phyloP scores from a whole-genome alignment of 1,139 yeast genomes.

The Suhomyces atakaporum region DNA sequence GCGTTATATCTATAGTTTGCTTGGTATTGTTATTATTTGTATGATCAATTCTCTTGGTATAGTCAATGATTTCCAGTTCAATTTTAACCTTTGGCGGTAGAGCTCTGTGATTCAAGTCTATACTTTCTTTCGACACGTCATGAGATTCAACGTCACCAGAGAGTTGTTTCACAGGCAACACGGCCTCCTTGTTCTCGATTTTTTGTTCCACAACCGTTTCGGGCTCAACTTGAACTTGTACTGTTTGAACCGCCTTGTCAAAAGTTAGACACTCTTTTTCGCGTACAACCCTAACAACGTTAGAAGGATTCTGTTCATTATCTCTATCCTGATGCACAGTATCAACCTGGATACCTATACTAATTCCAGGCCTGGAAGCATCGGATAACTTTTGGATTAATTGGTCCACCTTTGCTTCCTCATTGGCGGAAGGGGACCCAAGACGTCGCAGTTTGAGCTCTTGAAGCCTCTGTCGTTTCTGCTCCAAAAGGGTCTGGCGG shows the following conservation, averaged over 20 bases:
- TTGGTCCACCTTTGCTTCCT: constrained; percentile 22
- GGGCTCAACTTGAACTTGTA: constrained; percentile 5
- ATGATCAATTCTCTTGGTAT: constrained; percentile 14
- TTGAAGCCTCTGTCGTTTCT: constrained; percentile 44
- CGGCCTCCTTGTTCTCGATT: constrained; percentile 1
- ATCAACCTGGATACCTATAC: constrained; percentile 33
- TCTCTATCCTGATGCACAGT: background rate
- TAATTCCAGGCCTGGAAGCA: constrained; percentile 18
- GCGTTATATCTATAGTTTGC: constrained; percentile 6
- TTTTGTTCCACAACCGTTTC: constrained; percentile 1
- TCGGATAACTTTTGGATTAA: constrained; percentile 22
- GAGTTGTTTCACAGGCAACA: constrained; percentile 1
- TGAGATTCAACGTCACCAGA: constrained; percentile 16
- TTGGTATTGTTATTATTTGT: constrained; percentile 5
- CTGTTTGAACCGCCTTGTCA: constrained; percentile 37
- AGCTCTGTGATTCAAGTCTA: constrained; percentile 22
- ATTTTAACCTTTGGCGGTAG: too few species aligned
- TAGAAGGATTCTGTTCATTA: constrained; percentile 27
- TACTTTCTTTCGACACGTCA: constrained; percentile 20
- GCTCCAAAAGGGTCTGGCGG: constrained; percentile 41
- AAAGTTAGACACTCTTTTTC: constrained; percentile 25
- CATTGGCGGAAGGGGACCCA: constrained; percentile 17
- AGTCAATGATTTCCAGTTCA: constrained; percentile 15
- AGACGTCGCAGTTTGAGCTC: constrained; percentile 40
- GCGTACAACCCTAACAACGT: constrained; percentile 23